Base-by-base conservation (phyloP, 352 stramenopile species). In the Phytopythium vexans region DNA sequence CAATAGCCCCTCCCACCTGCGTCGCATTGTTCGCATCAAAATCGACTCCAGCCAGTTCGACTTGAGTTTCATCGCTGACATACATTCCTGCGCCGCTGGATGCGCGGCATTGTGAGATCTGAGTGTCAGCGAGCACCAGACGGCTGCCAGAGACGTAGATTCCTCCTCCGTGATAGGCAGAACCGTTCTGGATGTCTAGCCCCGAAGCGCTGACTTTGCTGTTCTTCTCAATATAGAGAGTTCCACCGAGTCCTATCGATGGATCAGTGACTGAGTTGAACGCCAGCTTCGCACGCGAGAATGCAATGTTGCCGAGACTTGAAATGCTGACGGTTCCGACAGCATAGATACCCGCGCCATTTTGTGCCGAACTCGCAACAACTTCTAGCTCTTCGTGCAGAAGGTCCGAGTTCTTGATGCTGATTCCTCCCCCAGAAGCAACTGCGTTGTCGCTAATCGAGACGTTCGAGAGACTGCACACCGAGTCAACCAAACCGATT, bases 1-100 rank as follows among this genome's bases (percentile, higher is more conserved):
- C 49, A 11, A 75, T 65, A 10, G 52, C 68, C 10, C 64, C 62
- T 27, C 70, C 70, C 0, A 52, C 49, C 16, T 65, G 21, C 5
- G 49, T 68, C 33, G 64, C 70, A 4, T 55, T 59, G 50, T 80
- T 80, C 10, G 41, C 40, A 7, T 59, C 21, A 9, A 80, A 59
- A 0, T 52, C 53, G 27, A 58, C 69, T 32, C 62, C 64, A n/a
- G 21, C 8, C 6, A 75, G 39, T 0, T 49, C n/a, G 1, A 80
- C 6, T 0, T 41, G 54, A n/a, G 64, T 75, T 8, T 35, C 21
- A 6, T 42, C 42, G 16, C 40, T 61, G 12, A 54, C 55, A 42
- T 58, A 80, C 8, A 80, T 52, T 1, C 68, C 70, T 16, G 61
- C 68, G 7, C 70, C 70, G 34, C 47, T 41, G 4, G 41, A 54